phyloP scores from a whole-genome alignment of 2,329 filamentous ascomycete genomes.

The Monosporascus sp. region DNA sequence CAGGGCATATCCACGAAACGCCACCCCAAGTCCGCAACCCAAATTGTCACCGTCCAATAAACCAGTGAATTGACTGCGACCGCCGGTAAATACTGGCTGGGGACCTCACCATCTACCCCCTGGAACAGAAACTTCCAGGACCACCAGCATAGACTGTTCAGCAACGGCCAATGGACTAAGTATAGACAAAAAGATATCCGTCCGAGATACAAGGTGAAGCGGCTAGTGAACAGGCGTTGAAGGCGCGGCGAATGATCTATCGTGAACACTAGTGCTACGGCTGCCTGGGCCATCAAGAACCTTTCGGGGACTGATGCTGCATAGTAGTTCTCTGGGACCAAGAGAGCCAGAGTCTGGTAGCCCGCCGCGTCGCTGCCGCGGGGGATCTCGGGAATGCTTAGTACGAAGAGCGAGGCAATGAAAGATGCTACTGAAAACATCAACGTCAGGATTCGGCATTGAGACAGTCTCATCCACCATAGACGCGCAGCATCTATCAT shows the following conservation, averaged over 20 bases:
- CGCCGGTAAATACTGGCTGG: slow-evolving; percentile 9
- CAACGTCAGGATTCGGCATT: neutral
- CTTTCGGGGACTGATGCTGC: slow-evolving; percentile 7
- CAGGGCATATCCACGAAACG: slow-evolving; percentile 17
- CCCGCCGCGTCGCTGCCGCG: slow-evolving; percentile 15
- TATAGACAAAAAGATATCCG: slow-evolving; percentile 24
- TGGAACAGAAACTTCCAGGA: slow-evolving; percentile 8
- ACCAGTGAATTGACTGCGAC: slow-evolving; percentile 7
- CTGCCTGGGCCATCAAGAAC: slow-evolving; percentile 24
- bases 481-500: neutral
- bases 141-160: slow-evolving; percentile 18
- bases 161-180: slow-evolving; percentile 21
- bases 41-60: slow-evolving; percentile 12
- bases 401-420: slow-evolving; percentile 8
- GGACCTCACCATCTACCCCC: slow-evolving; percentile 7
- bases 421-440: slow-evolving; percentile 4
- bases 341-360: slow-evolving; percentile 11
- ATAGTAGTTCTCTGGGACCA: slow-evolving; percentile 15
- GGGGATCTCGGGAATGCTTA: slow-evolving; percentile 19
- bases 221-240: slow-evolving; percentile 23
- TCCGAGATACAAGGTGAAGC: slow-evolving; percentile 23
- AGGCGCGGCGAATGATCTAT: slow-evolving; percentile 16
- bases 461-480: slow-evolving; percentile 5
- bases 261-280: slow-evolving; percentile 19
- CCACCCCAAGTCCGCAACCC: slow-evolving; percentile 16